Evolutionary conservation across 2,329 filamentous ascomycete genomes (phyloP), one percentile per base, ranked within the genome.

Genomic region (Xylaria sp.): DNA sequence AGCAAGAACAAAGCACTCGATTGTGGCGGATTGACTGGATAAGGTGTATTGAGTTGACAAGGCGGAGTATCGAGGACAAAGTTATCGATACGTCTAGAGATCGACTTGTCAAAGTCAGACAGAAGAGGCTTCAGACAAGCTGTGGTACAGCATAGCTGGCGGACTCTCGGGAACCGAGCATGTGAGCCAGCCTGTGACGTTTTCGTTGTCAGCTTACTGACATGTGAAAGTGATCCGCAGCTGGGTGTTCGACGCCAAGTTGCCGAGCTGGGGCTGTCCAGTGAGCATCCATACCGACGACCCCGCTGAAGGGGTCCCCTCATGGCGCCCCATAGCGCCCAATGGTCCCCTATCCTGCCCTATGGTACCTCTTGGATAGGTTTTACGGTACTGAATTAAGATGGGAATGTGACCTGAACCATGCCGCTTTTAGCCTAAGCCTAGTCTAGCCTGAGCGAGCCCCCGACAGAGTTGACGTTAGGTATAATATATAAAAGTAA

Each of bases 211-310:
- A 66, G 62, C 39, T 62, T 21, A 8, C 56, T 74, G 72, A 68
- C 72, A 74, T 74, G 72, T 74, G 72, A 74, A 73, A 74, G 68
- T 61, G 69, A 60, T 61, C 68, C 61, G 62, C 61, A 59, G 27
- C 3, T 6, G 2, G 21, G 12, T 19, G 4, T 36, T 61, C 14
- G 9, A 42, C 19, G 60, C 60, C 60, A 59, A 50, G 65, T 19
- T 51, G 27, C 45, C 60, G 27, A 59, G 30, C 45, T 51, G 36
- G 50, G 53, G 56, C 45, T 47, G 61, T 45, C 51, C 55, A 61
- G 61, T 51, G 1, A 56, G 55, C 48, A 42, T 27, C 27, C 50
- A 56, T 27, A 34, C 39, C 47, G 30, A 21, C 54, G 55, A 67
- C 53, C 50, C 50, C 60, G 60, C 64, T 63, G 24, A 19, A 50